These are phyloP conservation scores for Aspergillus campestris DNA, from an alignment of 495 filamentous ascomycete species.

Conservation along the genomic window DNA sequence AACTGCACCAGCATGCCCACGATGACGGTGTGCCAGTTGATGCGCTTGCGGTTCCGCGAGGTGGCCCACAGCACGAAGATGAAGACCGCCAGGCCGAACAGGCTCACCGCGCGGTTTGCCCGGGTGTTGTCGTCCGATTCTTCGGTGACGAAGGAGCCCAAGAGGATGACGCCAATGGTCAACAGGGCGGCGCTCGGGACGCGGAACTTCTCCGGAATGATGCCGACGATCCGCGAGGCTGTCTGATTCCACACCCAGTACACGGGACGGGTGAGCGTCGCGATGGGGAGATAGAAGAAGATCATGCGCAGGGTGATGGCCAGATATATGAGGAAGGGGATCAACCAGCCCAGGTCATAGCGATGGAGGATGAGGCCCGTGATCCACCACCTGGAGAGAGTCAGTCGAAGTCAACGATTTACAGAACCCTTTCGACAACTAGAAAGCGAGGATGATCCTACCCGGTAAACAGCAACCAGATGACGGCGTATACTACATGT, in stretches of 20 bases:
- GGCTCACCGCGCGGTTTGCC: constrained; percentile 65
- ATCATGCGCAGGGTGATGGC: constrained; percentile 64
- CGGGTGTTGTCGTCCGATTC: constrained; percentile 69
- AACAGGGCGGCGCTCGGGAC: constrained; percentile 49
- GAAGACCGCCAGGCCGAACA: constrained; percentile 73
- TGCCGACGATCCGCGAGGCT: constrained; percentile 36
- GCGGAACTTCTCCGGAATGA: constrained; percentile 56
- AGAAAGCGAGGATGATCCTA: constrained; percentile 7
- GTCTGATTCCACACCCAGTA: constrained; percentile 58
- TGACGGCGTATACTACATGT: constrained; percentile 38
- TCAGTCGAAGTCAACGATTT: no score
- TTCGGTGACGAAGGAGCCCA: constrained; percentile 64
- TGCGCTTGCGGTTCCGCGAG: constrained; percentile 57
- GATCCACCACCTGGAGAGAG: constrained; percentile 70
- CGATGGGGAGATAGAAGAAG: constrained; percentile 62
- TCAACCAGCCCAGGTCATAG: constrained; percentile 69
- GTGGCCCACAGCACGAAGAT: constrained; percentile 57
- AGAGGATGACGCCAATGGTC: constrained; percentile 58
- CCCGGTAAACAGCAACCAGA: constrained; percentile 54
- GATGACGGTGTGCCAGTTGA: constrained; percentile 67
- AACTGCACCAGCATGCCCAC: constrained; percentile 84
- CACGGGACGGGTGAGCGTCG: constrained; percentile 55
- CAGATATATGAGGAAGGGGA: constrained; percentile 77
- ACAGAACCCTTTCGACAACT: no score
- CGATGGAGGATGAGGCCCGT: constrained; percentile 66